Evolutionary conservation across 1,284 basidiomycete species (phyloP).

Genomic region (Kwoniella shivajii): DNA sequence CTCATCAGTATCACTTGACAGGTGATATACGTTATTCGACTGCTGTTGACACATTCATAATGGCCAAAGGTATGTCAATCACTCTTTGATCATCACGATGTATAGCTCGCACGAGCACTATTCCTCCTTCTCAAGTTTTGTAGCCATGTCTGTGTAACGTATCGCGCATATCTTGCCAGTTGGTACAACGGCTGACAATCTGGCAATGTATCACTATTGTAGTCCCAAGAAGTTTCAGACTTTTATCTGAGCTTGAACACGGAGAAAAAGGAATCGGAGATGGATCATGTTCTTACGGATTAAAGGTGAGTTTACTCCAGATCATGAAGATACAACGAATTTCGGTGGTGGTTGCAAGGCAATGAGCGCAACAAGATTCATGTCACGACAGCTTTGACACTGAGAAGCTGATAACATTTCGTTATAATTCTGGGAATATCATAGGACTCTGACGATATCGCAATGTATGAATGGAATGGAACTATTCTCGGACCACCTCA

Average conservation of each 20-base stretch:
- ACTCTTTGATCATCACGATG: background rate
- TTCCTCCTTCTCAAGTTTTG: background rate
- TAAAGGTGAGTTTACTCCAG: slow-evolving; percentile 66
- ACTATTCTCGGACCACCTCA: slow-evolving; percentile 98
- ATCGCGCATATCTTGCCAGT: background rate
- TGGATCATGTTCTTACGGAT: slow-evolving; percentile 92
- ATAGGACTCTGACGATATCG: slow-evolving; percentile 81
- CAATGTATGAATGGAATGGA: slow-evolving; percentile 98
- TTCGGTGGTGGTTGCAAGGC: too few species aligned
- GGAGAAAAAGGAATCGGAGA: slow-evolving; percentile 99
- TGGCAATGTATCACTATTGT: background rate
- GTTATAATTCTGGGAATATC: background rate
- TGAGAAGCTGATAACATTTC: too few species aligned
- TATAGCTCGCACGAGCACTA: slow-evolving; percentile 7
- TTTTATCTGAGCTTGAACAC: slow-evolving; percentile 97
- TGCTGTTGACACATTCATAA: slow-evolving; percentile 38
- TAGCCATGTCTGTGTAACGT: too few species aligned
- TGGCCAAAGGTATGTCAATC: slow-evolving; percentile 63
- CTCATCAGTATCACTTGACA: too few species aligned
- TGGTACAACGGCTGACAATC: background rate
- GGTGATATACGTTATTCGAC: too few species aligned
- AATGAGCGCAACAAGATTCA: too few species aligned
- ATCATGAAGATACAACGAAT: too few species aligned
- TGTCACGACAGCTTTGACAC: too few species aligned
- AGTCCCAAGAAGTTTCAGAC: slow-evolving; percentile 96